Base-by-base conservation (phyloP, 2,329 filamentous ascomycete species). In the Trichoderma citrinoviride region DNA sequence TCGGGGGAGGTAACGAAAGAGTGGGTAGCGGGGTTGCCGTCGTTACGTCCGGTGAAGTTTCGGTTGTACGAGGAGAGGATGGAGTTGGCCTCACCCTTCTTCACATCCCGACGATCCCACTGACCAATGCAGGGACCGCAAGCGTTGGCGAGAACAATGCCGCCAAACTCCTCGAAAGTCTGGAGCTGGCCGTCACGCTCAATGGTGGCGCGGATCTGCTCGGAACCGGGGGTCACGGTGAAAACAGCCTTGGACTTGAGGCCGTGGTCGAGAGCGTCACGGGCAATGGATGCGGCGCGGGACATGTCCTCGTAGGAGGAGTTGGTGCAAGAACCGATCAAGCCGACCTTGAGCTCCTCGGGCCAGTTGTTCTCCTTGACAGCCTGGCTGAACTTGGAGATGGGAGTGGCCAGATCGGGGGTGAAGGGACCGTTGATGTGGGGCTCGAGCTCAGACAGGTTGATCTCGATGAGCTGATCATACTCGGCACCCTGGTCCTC, bases 21-120 rank as follows among this genome's bases (percentile, higher is more conserved):
- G 83, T 96, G 93, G 58, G 93, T 97, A 63, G 92, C 92, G 46
- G 93, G 93, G 85, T 97, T 98, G 71, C 91, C 93, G 72, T 97
- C 93, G 79, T 98, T 98, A 77, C 95, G 92, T 71, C 94, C 94
- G 67, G 94, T 98, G 84, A 99, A 98, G 88, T 99, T 98, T 81
- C 95, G 93, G 90, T 99, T 99, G 89, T 97, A 99, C 29, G 95
- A 98, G 53, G 93, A 97, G 77, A 99, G 84, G 78, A 99, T 99
- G 7, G 93, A 96, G 88, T 99, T 99, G 74, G 93, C 83, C 73
- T 91, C 89, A 71, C 94, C 94, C 87, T 98, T 97, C 86, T 93
- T 90, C 64, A 97, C 92, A 72, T 98, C 94, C 70, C 83, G 84
- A 71, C 95, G 90, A 76, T 97, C 93, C 95, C 95, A 98, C 81